Evolutionary conservation across 768 basidiomycete species (phyloP).

Genomic region (Pholiota molesta): DNA sequence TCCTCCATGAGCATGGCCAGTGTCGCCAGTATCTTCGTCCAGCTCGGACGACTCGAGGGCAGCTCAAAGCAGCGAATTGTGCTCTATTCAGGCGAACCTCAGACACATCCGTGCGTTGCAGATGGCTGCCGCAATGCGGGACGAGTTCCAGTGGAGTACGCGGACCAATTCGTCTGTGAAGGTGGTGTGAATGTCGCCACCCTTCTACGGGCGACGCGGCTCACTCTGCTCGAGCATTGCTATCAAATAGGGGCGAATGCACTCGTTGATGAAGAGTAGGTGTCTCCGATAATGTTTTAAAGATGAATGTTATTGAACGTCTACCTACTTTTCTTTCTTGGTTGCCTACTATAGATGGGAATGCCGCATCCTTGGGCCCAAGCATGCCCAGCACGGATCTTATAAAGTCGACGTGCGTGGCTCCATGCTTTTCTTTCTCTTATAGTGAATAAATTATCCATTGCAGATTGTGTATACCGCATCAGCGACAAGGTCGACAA

Average conservation of each 20-base stretch:
- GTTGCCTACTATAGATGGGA: slow-evolving; percentile 54
- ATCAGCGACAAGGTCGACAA: slow-evolving; percentile 53
- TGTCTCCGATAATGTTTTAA: slow-evolving; percentile 16
- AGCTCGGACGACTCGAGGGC: slow-evolving; percentile 44
- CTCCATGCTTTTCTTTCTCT: background rate
- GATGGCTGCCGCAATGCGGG: slow-evolving; percentile 26
- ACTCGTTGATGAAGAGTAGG: slow-evolving; percentile 72
- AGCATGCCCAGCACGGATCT: slow-evolving; percentile 46
- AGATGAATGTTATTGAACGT: background rate
- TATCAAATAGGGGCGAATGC: slow-evolving; percentile 56
- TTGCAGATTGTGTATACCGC: slow-evolving; percentile 66
- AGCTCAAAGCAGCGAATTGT: slow-evolving; percentile 25
- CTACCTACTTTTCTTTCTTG: background rate
- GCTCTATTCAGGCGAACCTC: slow-evolving; percentile 41
- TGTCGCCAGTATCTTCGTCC: slow-evolving; percentile 59
- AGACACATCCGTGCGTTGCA: slow-evolving; percentile 40
- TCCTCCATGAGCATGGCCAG: slow-evolving; percentile 35
- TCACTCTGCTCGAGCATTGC: slow-evolving; percentile 52
- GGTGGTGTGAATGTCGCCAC: slow-evolving; percentile 64
- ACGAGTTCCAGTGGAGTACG: slow-evolving; percentile 31
- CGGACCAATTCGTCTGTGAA: slow-evolving; percentile 56
- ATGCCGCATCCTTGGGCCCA: slow-evolving; percentile 59
- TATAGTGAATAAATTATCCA: background rate
- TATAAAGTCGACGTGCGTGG: slow-evolving; percentile 65
- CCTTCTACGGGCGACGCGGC: slow-evolving; percentile 59